Percentiles rank a stretch among this genome's conserved stretches.
Conservation (phyloP, 331 rosid species). For the Rhamnella rubrinervis region DNA sequence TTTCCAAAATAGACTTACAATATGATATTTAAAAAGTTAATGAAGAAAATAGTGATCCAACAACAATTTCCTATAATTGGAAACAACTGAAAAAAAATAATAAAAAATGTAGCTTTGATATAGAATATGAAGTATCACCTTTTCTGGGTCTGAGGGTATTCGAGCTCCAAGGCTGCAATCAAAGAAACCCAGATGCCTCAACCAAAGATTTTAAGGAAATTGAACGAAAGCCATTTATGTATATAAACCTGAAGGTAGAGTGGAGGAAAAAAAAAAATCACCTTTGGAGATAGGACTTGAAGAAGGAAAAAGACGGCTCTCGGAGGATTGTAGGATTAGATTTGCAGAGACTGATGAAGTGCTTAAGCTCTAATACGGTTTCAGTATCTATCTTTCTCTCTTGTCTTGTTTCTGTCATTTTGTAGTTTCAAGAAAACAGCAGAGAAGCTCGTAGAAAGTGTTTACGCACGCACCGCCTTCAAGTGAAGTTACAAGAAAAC, state of each 20-base stretch:
- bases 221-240: background rate
- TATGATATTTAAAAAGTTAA: too few relatives aligned
- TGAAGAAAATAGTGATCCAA: too few relatives aligned
- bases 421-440: background rate
- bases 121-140: conserved; percentile 28
- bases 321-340: conserved; percentile 68
- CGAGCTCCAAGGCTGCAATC: conserved; percentile 66
- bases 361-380: conserved; percentile 44
- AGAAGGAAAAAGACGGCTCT: conserved; percentile 66
- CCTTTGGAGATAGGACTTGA: conserved; percentile 85
- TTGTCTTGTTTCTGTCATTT: background rate
- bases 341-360: conserved; percentile 56
- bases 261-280: background rate
- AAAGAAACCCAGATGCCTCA: conserved; percentile 4
- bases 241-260: background rate
- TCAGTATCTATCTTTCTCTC: conserved; percentile 40
- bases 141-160: conserved; percentile 50
- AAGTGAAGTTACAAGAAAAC: background rate
- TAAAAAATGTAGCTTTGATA: background rate
- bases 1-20: too few relatives aligned
- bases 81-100: background rate
- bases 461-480: background rate
- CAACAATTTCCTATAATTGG: too few relatives aligned
- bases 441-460: background rate
- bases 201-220: background rate